Conservation (phyloP, 116 monocot species). For the Phalaenopsis hybrid region DNA sequence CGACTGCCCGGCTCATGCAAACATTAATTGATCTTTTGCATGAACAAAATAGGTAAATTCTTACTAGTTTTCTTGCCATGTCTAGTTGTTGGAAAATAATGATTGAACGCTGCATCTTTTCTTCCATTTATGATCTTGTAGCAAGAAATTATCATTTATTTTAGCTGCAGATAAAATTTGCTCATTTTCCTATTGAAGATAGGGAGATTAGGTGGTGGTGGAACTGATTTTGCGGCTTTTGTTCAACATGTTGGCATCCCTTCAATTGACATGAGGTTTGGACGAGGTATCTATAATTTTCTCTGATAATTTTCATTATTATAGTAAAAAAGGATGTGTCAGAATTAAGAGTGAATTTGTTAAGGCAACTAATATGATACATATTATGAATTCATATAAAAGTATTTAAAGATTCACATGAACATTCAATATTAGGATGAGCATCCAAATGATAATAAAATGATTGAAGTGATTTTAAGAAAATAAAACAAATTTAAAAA, state of each 20-base stretch:
- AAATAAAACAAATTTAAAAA: no score
- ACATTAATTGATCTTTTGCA: neutral
- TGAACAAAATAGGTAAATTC: neutral
- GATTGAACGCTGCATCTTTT: neutral
- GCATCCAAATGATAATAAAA: no score
- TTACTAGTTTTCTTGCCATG: neutral
- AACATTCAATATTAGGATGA: no score
- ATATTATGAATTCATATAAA: no score
- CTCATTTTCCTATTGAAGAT: conserved; percentile 36
- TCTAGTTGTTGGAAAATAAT: neutral
- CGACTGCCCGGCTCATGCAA: no score
- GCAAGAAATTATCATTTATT: neutral
- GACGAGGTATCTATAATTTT: conserved; percentile 37
- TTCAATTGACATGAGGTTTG: conserved; percentile 67
- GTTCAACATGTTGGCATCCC: conserved; percentile 83
- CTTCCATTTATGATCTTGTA: neutral
- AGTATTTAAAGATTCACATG: no score
- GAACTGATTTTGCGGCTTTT: conserved; percentile 72
- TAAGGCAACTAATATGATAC: no score
- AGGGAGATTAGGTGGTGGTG: conserved; percentile 77
- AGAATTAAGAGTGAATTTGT: no score
- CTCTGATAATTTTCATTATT: neutral
- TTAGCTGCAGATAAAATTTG: neutral
- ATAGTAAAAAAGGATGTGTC: no score
- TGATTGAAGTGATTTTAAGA: no score